These are phyloP conservation scores for Solanum neorickii DNA, from an alignment of 257 asterid genomes.

Conservation along the genomic window DNA sequence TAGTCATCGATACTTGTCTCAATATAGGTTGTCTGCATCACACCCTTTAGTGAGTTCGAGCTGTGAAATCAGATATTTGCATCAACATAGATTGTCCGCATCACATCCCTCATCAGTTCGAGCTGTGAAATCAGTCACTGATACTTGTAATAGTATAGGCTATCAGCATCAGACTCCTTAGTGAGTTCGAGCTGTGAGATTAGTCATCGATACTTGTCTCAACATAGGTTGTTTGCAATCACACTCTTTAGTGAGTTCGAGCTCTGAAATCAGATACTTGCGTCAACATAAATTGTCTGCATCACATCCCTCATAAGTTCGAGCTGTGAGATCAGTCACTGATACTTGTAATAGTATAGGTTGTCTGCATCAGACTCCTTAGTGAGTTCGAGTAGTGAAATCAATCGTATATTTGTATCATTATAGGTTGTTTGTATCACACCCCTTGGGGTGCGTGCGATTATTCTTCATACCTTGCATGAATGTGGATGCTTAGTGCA, in stretches of 20 bases:
- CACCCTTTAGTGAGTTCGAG: too few relatives aligned
- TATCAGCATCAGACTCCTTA: too few relatives aligned
- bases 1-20: neutral
- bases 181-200: neutral
- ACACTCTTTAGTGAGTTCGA: too few relatives aligned
- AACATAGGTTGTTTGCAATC: fast-evolving
- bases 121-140: neutral
- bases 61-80: neutral
- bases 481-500: neutral
- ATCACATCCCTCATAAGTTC: neutral
- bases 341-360: too few relatives aligned
- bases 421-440: too few relatives aligned
- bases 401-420: too few relatives aligned
- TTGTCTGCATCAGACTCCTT: too few relatives aligned
- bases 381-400: too few relatives aligned
- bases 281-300: too few relatives aligned
- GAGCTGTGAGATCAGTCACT: neutral
- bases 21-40: neutral
- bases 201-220: neutral
- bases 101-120: neutral
- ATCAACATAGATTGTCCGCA: too few relatives aligned
- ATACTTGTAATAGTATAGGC: too few relatives aligned
- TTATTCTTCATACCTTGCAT: neutral
- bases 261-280: neutral
- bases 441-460: neutral